Conservation (phyloP, 2,329 filamentous ascomycete species). For the Colletotrichum graminicola region DNA sequence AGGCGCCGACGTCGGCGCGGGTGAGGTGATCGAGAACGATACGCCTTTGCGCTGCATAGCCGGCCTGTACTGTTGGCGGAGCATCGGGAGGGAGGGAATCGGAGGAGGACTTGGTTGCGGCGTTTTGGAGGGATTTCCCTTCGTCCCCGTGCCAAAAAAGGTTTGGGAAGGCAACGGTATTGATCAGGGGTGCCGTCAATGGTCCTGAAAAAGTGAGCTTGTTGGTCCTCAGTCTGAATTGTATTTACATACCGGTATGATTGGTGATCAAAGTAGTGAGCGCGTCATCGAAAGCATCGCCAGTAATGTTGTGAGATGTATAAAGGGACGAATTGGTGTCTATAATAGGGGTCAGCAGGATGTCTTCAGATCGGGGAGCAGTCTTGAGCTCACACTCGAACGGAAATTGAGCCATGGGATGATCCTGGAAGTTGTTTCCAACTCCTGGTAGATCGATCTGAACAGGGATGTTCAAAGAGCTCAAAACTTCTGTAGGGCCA, state of each 20-base stretch:
- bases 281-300: slow-evolving; percentile 18
- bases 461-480: slow-evolving; percentile 46
- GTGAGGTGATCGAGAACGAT: slow-evolving; percentile 45
- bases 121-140: slow-evolving; percentile 45
- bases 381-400: slow-evolving; percentile 45
- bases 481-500: slow-evolving; percentile 48
- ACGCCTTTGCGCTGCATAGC: slow-evolving; percentile 53
- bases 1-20: slow-evolving; percentile 44
- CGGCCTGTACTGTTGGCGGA: slow-evolving; percentile 51
- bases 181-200: slow-evolving; percentile 46
- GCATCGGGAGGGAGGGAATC: slow-evolving; percentile 45
- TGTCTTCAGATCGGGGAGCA: slow-evolving; percentile 13
- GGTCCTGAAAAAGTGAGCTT: slow-evolving; percentile 17
- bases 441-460: slow-evolving; percentile 50
- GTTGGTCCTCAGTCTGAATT: neutral
- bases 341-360: neutral
- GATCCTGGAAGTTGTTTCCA: slow-evolving; percentile 50
- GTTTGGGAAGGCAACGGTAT: slow-evolving; percentile 47
- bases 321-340: slow-evolving; percentile 33
- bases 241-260: slow-evolving; percentile 24
- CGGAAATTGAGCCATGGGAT: slow-evolving; percentile 45
- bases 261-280: slow-evolving; percentile 26
- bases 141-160: slow-evolving; percentile 44
- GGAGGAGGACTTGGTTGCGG: slow-evolving; percentile 43
- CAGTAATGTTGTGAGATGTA: slow-evolving; percentile 30